phyloP scores from a whole-genome alignment of 768 basidiomycete genomes.

The Leccinellum albellum region DNA sequence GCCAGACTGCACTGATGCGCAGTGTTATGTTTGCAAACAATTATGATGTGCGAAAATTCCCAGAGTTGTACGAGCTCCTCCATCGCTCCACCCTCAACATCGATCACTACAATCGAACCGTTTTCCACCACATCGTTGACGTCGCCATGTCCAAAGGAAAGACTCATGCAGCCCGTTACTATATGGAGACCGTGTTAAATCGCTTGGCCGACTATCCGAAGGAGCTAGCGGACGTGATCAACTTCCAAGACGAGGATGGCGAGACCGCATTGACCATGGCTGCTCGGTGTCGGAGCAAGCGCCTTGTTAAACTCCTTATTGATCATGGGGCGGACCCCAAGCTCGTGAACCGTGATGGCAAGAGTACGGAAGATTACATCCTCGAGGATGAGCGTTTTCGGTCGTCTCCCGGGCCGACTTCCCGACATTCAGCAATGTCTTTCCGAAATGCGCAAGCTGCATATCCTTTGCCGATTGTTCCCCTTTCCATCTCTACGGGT shows the following conservation, averaged over 20 bases:
- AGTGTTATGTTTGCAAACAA: slow-evolving; percentile 99
- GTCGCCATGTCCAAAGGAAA: slow-evolving; percentile 97
- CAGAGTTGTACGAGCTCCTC: slow-evolving; percentile 92
- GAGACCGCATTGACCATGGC: slow-evolving; percentile 97
- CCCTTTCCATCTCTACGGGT: slow-evolving; percentile 41
- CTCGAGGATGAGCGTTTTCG: slow-evolving; percentile 97
- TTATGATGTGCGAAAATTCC: slow-evolving; percentile 98
- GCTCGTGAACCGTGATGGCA: slow-evolving; percentile 89
- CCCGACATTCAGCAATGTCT: slow-evolving; percentile 63
- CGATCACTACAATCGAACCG: slow-evolving; percentile 94
- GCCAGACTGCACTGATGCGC: slow-evolving; percentile 97
- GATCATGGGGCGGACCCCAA: slow-evolving; percentile 97
- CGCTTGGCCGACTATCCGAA: slow-evolving; percentile 90
- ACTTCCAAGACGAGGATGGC: slow-evolving; percentile 98
- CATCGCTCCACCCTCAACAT: slow-evolving; percentile 99
- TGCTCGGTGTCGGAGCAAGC: slow-evolving; percentile 91
- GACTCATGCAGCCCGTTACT: slow-evolving; percentile 95
- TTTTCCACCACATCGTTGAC: slow-evolving; percentile 97
- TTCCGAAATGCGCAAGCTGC: slow-evolving; percentile 66
- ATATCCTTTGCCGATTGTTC: slow-evolving; percentile 39
- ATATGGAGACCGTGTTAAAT: slow-evolving; percentile 93
- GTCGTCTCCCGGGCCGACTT: slow-evolving; percentile 79
- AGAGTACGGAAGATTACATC: slow-evolving; percentile 98
- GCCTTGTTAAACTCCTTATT: slow-evolving; percentile 90
- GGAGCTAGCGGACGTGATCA: slow-evolving; percentile 96